These are phyloP conservation scores for Cerrena zonata DNA, from an alignment of 1,284 basidiomycete species.

Conservation along the genomic window DNA sequence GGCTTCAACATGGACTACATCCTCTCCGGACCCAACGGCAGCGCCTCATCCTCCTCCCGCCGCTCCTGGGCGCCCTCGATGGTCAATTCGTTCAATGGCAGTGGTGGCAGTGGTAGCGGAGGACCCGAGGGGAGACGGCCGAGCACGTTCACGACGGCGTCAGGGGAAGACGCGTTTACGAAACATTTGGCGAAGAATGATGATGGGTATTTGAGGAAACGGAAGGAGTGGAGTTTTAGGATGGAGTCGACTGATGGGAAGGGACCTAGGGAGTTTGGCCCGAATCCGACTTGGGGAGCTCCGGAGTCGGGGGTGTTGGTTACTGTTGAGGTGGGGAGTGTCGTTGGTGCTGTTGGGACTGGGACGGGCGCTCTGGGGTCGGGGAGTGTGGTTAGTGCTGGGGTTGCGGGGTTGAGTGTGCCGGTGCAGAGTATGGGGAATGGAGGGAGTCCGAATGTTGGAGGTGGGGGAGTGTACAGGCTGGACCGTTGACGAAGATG, in stretches of 20 bases:
- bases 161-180: constrained; percentile 56
- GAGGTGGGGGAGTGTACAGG: too few relatives aligned
- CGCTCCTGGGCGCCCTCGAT: constrained; percentile 34
- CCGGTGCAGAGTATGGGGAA: too few relatives aligned
- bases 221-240: constrained; percentile 58
- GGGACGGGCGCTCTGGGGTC: too few relatives aligned
- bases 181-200: constrained; percentile 46
- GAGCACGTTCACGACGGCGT: constrained; percentile 42
- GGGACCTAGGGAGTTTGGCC: constrained; percentile 14
- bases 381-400: too few relatives aligned
- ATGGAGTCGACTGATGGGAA: constrained; percentile 45
- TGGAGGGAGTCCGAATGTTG: too few relatives aligned
- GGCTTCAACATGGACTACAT: constrained; percentile 44
- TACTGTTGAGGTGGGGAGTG: too few relatives aligned
- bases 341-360: too few relatives aligned
- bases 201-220: constrained; percentile 39
- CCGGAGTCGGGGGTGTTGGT: too few relatives aligned
- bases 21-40: constrained; percentile 23
- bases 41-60: constrained; percentile 27
- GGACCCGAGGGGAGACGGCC: constrained; percentile 30
- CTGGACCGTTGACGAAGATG: constrained; percentile 16
- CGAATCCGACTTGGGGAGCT: constrained; percentile 11
- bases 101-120: constrained; percentile 14
- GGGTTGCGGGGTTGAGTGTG: too few relatives aligned
- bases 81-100: constrained; percentile 24